These are phyloP conservation scores for Piper longum DNA, from an alignment of 164 flowering plant species.

Conservation along the genomic window DNA sequence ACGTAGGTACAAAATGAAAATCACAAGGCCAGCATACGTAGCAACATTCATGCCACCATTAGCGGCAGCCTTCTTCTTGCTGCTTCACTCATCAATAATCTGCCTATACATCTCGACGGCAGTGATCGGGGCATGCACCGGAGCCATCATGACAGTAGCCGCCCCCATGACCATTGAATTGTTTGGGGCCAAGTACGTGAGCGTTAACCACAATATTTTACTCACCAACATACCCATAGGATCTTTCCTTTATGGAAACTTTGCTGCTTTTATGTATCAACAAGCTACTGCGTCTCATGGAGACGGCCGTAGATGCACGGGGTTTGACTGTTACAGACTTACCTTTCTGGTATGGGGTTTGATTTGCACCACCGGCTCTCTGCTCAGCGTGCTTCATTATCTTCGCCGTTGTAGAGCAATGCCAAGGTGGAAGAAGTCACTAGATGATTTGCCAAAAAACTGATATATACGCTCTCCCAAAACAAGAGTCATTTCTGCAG, in stretches of 20 bases:
- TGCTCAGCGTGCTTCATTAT: slow-evolving; percentile 40
- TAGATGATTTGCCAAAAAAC: background rate
- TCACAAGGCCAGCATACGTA: slow-evolving; percentile 46
- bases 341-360: slow-evolving; percentile 69
- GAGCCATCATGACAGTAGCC: slow-evolving; percentile 60
- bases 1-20: slow-evolving; percentile 29
- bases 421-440: background rate
- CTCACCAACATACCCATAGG: slow-evolving; percentile 81
- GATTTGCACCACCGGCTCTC: slow-evolving; percentile 38
- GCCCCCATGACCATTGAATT: slow-evolving; percentile 64
- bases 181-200: slow-evolving; percentile 61
- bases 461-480: no score
- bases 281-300: slow-evolving; percentile 9
- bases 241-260: slow-evolving; percentile 58
- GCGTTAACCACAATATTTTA: slow-evolving; percentile 71
- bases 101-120: slow-evolving; percentile 59
- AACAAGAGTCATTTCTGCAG: no score
- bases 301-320: slow-evolving; percentile 34
- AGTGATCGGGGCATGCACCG: slow-evolving; percentile 57
- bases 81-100: slow-evolving; percentile 9
- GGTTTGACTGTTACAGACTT: slow-evolving; percentile 39
- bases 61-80: slow-evolving; percentile 44
- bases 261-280: slow-evolving; percentile 51
- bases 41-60: slow-evolving; percentile 43
- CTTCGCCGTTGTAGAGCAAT: slow-evolving; percentile 27